Evolutionary conservation across 768 basidiomycete genomes (phyloP).

Genomic region (Suillus plorans): DNA sequence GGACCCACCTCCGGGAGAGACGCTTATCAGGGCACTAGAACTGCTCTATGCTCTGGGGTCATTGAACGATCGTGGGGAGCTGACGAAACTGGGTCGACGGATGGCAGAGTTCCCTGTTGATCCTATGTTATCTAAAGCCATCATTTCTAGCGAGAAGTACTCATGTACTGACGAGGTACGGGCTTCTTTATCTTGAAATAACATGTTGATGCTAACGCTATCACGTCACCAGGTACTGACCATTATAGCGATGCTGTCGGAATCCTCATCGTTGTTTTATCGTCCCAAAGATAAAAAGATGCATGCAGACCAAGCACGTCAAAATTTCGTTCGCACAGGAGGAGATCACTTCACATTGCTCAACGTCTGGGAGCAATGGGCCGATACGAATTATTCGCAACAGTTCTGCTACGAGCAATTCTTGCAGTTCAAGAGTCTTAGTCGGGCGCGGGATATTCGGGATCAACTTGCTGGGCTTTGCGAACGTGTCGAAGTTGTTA

Average conservation of each 20-base stretch:
- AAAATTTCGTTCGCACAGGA: constrained; percentile 93
- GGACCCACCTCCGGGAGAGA: constrained; percentile 97
- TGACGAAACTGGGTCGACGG: constrained; percentile 93
- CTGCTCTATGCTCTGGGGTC: constrained; percentile 94
- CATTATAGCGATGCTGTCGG: constrained; percentile 96
- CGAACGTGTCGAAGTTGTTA: constrained; percentile 93
- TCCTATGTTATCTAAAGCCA: constrained; percentile 94
- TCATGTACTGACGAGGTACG: constrained; percentile 93
- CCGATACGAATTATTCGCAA: constrained; percentile 95
- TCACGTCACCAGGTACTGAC: constrained; percentile 69
- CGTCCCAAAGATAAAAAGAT: constrained; percentile 98
- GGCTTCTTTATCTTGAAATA: neutral
- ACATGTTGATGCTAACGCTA: neutral
- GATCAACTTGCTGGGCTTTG: constrained; percentile 94
- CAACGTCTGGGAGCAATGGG: constrained; percentile 99
- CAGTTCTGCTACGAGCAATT: constrained; percentile 97
- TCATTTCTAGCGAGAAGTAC: constrained; percentile 94
- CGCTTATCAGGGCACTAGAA: constrained; percentile 92
- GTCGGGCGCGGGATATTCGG: constrained; percentile 92
- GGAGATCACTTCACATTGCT: constrained; percentile 98
- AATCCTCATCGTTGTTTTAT: constrained; percentile 93
- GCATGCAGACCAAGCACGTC: constrained; percentile 95
- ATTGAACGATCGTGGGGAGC: constrained; percentile 91
- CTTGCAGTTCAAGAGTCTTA: constrained; percentile 91
- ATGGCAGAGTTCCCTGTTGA: constrained; percentile 99